Conservation (phyloP, 179 eudicot genomes). For the Monotropa hypopitys region DNA sequence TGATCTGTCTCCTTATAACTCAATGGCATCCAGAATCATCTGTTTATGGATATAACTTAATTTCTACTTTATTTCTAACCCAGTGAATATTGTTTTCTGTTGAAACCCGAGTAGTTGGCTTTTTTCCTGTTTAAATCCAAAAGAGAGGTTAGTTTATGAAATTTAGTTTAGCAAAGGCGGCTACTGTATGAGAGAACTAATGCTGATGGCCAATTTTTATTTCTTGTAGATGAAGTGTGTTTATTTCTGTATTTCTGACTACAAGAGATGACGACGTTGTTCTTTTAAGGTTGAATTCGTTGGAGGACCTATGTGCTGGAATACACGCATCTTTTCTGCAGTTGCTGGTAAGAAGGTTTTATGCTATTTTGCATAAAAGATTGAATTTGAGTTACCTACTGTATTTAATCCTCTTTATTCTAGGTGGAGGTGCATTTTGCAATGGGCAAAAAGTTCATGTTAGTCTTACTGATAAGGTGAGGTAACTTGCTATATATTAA, state of each 20-base stretch:
- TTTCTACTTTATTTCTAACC: not conserved
- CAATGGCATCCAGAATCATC: not conserved
- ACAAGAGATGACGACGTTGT: constrained; percentile 10
- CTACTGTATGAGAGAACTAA: not conserved
- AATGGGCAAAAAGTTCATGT: constrained; percentile 69
- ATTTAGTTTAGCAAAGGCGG: not conserved
- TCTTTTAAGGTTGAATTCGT: constrained; percentile 88
- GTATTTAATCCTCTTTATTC: constrained; percentile 10
- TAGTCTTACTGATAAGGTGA: constrained; percentile 68
- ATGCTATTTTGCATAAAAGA: not conserved
- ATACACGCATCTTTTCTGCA: constrained; percentile 88
- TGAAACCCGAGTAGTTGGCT: not conserved
- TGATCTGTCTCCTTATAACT: not conserved
- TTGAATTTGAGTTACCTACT: not conserved
- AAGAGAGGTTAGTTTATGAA: not conserved
- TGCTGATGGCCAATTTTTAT: not conserved
- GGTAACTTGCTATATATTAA: constrained; percentile 10
- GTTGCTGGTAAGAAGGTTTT: constrained; percentile 50
- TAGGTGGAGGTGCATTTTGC: constrained; percentile 95
- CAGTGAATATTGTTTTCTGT: not conserved
- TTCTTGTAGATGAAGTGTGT: not conserved
- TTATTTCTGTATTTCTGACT: not conserved
- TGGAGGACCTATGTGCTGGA: constrained; percentile 96
- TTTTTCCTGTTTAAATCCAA: not conserved
- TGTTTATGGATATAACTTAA: not conserved